Conservation (phyloP, 164 flowering plant species). For the Amborella trichopoda region DNA sequence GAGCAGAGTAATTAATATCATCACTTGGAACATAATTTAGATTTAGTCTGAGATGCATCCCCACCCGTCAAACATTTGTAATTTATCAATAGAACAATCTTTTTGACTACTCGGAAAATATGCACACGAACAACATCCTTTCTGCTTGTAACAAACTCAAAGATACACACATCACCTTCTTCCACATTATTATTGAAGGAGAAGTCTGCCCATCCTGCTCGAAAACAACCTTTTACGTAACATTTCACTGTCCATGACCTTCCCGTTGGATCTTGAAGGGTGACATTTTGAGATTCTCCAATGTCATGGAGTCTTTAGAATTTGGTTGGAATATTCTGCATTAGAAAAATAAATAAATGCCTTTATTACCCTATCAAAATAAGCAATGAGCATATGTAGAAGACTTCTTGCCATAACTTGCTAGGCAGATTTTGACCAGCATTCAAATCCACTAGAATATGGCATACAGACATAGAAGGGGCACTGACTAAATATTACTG, state of each 20-base stretch:
- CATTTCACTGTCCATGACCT: neutral
- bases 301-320: neutral
- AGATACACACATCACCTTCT: constrained; percentile 4
- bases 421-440: neutral
- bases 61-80: neutral
- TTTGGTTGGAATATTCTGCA: constrained; percentile 2
- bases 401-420: neutral
- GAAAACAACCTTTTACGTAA: neutral
- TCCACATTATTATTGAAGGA: neutral
- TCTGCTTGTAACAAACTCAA: neutral
- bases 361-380: neutral
- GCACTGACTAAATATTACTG: neutral
- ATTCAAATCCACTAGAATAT: neutral
- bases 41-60: neutral
- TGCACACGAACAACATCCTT: neutral
- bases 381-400: neutral
- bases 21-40: neutral
- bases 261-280: neutral
- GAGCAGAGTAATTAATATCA: neutral
- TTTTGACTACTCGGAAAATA: constrained; percentile 1
- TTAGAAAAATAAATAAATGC: neutral
- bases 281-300: neutral
- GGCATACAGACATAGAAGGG: neutral
- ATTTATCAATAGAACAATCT: neutral
- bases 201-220: constrained; percentile 2